Conservation (phyloP, 2,329 filamentous ascomycete genomes). For the Dactylellina cionopaga region DNA sequence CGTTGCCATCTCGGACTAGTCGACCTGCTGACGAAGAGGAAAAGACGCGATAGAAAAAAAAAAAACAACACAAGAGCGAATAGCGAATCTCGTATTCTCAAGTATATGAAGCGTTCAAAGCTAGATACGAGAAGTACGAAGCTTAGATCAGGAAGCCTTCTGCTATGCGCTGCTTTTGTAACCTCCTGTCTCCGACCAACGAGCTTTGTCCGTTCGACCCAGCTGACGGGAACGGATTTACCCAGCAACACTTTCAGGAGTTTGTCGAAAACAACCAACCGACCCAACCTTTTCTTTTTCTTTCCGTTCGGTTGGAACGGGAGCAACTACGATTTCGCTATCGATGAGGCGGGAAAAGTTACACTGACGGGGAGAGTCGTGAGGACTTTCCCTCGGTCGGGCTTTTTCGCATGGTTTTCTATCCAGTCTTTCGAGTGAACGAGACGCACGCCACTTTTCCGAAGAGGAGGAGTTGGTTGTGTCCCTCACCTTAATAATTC, state of each 20-base stretch:
- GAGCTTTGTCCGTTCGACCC: not conserved
- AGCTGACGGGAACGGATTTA: not conserved
- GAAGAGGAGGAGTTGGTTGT: too few relatives aligned
- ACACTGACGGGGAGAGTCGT: too few relatives aligned
- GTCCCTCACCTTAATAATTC: too few relatives aligned
- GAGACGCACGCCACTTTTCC: too few relatives aligned
- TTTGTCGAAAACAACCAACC: slow-evolving; percentile 8
- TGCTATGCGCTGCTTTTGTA: not conserved
- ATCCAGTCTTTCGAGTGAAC: too few relatives aligned
- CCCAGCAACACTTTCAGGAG: slow-evolving; percentile 51
- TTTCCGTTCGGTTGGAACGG: too few relatives aligned
- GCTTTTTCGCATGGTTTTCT: too few relatives aligned
- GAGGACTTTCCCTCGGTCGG: not conserved
- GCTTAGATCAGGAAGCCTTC: not conserved
- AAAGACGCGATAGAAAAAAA: too few relatives aligned
- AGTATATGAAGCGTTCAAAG: not conserved
- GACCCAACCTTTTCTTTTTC: too few relatives aligned
- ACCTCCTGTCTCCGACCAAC: not conserved
- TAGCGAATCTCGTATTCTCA: not conserved
- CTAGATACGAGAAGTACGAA: not conserved
- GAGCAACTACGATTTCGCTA: too few relatives aligned
- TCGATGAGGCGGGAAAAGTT: too few relatives aligned
- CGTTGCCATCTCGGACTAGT: slow-evolving; percentile 20
- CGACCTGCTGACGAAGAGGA: not conserved
- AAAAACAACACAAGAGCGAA: not conserved